Base-by-base conservation (phyloP, 495 filamentous ascomycete genomes). In the Tuber magnatum region DNA sequence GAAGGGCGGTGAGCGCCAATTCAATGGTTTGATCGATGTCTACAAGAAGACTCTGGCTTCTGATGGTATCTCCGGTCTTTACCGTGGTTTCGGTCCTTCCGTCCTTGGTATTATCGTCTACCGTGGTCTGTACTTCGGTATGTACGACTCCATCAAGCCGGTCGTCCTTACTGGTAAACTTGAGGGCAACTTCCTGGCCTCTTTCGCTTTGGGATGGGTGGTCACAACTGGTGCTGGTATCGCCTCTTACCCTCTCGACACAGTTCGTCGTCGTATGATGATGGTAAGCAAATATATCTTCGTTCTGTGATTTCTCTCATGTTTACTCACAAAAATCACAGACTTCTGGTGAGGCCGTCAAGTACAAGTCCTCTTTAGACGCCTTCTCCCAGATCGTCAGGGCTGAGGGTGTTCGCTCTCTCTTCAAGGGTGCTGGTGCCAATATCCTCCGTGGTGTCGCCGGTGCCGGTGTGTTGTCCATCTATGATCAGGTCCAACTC, bases 371-470 rank as follows among this genome's bases (percentile, higher is more conserved):
- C 84, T 97, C 95, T 83, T 80, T 97, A 81, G 95, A 99, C 88
- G 95, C 95, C 84, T 93, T 88, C 86, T 88, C 89, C 86, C 92
- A 97, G 90, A 99, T 99, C 86, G 85, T 97, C 84, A 94, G 93
- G 87, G 91, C 92, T 86, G 96, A 98, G 89, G 95, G 95, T 89
- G 89, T 93, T 86, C 90, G 88, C 86, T 99, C 95, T 82, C 94
- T 99, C 86, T 99, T 99, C 93, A 99, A 99, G 92, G 95, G 95
- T 93, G 95, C 95, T 84, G 95, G 96, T 92, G 95, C 95, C 88
- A 99, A 99, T 91, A 99, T 99, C 86, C 96, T 99, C 88, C 95
- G 95, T 97, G 95, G 95, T 97, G 95, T 99, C 83, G 95, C 95
- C 84, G 95, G 95, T 93, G 95, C 95, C 87, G 95, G 95, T 98